These are phyloP conservation scores for Aureobasidium sp. DNA, from an alignment of 2,329 filamentous ascomycete genomes.

Conservation along the genomic window DNA sequence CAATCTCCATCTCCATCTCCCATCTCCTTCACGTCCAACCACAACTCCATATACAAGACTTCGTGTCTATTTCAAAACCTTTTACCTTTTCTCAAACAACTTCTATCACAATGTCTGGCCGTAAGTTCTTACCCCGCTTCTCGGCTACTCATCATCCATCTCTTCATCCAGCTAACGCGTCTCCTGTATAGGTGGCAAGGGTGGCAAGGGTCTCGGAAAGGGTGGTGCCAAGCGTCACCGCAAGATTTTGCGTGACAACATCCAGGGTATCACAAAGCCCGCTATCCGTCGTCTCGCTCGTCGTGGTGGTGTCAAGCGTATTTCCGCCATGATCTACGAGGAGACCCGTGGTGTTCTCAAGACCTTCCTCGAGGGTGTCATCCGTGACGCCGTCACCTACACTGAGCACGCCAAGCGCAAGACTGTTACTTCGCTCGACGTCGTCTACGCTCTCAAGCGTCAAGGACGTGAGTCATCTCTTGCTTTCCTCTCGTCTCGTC, in stretches of 20 bases:
- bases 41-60: slow-evolving; percentile 18
- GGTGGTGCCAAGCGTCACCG: slow-evolving; percentile 97
- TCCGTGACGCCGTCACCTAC: slow-evolving; percentile 73
- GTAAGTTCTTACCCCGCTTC: slow-evolving; percentile 32
- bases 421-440: slow-evolving; percentile 58
- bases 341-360: slow-evolving; percentile 77
- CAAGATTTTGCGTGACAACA: slow-evolving; percentile 99
- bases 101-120: slow-evolving; percentile 45
- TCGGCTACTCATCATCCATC: neutral
- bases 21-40: slow-evolving; percentile 2
- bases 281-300: slow-evolving; percentile 96
- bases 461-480: slow-evolving; percentile 45
- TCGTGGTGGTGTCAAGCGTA: slow-evolving; percentile 99
- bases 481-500: slow-evolving; percentile 19
- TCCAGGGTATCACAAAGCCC: slow-evolving; percentile 98
- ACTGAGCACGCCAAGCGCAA: slow-evolving; percentile 78
- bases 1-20: slow-evolving; percentile 24
- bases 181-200: slow-evolving; percentile 68
- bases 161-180: slow-evolving; percentile 39
- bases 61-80: slow-evolving; percentile 20
- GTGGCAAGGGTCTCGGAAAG: slow-evolving; percentile 97
- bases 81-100: slow-evolving; percentile 24
- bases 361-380: slow-evolving; percentile 77
- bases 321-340: slow-evolving; percentile 89
- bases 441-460: slow-evolving; percentile 58